Conservation (phyloP, 1,139 yeast species). For the Yamadazyma blattariae region DNA sequence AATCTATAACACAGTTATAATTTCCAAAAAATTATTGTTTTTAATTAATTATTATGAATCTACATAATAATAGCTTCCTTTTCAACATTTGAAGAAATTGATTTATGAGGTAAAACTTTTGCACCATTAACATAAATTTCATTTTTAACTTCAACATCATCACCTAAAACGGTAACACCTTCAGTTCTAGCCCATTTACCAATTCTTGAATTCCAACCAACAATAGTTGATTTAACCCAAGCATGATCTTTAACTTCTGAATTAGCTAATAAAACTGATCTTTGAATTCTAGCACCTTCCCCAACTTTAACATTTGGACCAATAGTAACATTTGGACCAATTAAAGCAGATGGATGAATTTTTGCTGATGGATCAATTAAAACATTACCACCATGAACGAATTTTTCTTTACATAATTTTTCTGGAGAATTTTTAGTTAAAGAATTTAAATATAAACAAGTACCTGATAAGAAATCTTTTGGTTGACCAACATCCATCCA, state of each 20-base stretch:
- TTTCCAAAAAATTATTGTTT: no score
- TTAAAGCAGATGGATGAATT: conserved; percentile 88
- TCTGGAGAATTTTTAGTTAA: conserved; percentile 78
- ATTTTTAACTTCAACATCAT: conserved; percentile 97
- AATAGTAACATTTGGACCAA: conserved; percentile 97
- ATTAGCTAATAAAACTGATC: conserved; percentile 90
- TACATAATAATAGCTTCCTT: conserved; percentile 97
- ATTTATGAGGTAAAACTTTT: conserved; percentile 97
- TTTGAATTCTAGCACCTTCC: conserved; percentile 97
- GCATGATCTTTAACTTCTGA: conserved; percentile 96
- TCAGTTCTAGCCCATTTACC: conserved; percentile 99
- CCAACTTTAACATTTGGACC: conserved; percentile 97
- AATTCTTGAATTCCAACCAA: conserved; percentile 98
- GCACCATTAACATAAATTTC: conserved; percentile 99
- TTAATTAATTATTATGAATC: no score
- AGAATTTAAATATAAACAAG: conserved; percentile 87
- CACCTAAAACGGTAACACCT: conserved; percentile 97
- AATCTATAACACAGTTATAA: conserved; percentile 2
- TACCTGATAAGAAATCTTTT: conserved; percentile 97
- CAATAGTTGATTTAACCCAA: conserved; percentile 95
- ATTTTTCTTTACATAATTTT: conserved; percentile 63
- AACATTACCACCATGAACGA: conserved; percentile 84
- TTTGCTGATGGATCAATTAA: conserved; percentile 93
- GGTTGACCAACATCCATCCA: conserved; percentile 99
- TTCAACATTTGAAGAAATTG: conserved; percentile 94